Evolutionary conservation across 2,329 filamentous ascomycete species (phyloP).

Genomic region (Coccinonectria pachysandricola): DNA sequence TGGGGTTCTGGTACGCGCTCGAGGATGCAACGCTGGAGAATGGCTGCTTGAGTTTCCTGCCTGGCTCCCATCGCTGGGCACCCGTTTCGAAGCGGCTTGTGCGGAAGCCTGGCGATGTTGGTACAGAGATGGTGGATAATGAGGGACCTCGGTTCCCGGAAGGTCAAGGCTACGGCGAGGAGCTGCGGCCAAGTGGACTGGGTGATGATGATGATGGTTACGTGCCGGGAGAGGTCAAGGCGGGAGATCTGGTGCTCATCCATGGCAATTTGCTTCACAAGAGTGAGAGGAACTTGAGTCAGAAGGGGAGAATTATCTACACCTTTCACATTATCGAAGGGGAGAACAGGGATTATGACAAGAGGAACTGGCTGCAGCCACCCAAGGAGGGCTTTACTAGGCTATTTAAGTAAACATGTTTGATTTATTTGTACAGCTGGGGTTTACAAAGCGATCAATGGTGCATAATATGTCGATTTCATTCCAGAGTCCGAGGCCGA

Average conservation of each 20-base stretch:
- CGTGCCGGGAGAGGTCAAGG: conserved; percentile 77
- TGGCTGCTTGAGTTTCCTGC: conserved; percentile 79
- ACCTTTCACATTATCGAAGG: conserved; percentile 96
- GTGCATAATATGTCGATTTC: no score
- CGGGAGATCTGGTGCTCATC: conserved; percentile 82
- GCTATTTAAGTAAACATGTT: no score
- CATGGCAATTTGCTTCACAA: conserved; percentile 94
- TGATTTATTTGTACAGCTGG: no score
- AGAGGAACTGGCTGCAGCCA: conserved; percentile 87
- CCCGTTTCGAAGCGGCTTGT: conserved; percentile 68
- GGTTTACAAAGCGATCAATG: no score
- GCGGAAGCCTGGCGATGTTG: conserved; percentile 39
- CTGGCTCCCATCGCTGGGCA: conserved; percentile 68
- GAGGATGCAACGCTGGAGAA: conserved; percentile 84
- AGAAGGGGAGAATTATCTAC: conserved; percentile 86
- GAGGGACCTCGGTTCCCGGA: conserved; percentile 52
- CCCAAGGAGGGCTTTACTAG: conserved; percentile 69
- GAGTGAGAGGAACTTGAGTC: conserved; percentile 83
- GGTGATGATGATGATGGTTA: conserved; percentile 42
- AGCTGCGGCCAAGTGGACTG: no score
- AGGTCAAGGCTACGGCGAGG: conserved; percentile 37
- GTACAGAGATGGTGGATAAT: conserved; percentile 66
- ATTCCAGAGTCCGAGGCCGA: no score
- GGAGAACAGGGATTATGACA: conserved; percentile 63
- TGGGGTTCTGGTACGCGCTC: conserved; percentile 95